Percentiles rank a stretch among this genome's conserved stretches.
Evolutionary conservation across 2,329 filamentous ascomycete species (phyloP).

Genomic region (Rutstroemia sp.): DNA sequence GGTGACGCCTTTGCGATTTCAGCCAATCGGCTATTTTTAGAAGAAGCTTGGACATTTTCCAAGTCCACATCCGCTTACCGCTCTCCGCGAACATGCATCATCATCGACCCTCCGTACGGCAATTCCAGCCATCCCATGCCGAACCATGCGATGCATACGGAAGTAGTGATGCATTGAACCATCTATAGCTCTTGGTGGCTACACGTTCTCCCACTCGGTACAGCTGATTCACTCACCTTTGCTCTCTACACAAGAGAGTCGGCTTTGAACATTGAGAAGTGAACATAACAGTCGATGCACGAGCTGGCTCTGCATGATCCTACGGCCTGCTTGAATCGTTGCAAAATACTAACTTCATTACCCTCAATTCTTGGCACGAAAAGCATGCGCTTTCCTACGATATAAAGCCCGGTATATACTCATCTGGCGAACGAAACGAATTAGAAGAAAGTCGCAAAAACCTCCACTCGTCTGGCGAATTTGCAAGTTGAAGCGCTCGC

Average conservation of each 20-base stretch:
- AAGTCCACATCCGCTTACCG: neutral
- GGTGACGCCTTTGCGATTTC: too few species aligned
- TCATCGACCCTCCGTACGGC: neutral
- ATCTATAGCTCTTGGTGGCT: neutral
- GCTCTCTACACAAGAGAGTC: neutral
- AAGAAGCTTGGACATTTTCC: neutral
- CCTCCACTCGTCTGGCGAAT: too few species aligned
- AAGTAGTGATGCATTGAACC: neutral
- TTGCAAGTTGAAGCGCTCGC: too few species aligned
- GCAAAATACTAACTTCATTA: neutral
- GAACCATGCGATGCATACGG: too few species aligned
- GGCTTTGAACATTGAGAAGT: neutral
- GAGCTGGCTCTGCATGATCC: conserved; percentile 12
- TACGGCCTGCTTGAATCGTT: neutral
- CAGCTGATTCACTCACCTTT: neutral
- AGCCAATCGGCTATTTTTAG: neutral
- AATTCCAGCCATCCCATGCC: neutral
- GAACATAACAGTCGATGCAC: neutral
- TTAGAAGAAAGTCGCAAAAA: too few species aligned
- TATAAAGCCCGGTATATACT: neutral
- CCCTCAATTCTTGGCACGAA: neutral
- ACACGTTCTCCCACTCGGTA: neutral
- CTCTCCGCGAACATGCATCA: too few species aligned
- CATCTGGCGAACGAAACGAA: too few species aligned
- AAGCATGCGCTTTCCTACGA: neutral